phyloP scores from a whole-genome alignment of 2,329 filamentous ascomycete species.

The Zymoseptoria ardabiliae region DNA sequence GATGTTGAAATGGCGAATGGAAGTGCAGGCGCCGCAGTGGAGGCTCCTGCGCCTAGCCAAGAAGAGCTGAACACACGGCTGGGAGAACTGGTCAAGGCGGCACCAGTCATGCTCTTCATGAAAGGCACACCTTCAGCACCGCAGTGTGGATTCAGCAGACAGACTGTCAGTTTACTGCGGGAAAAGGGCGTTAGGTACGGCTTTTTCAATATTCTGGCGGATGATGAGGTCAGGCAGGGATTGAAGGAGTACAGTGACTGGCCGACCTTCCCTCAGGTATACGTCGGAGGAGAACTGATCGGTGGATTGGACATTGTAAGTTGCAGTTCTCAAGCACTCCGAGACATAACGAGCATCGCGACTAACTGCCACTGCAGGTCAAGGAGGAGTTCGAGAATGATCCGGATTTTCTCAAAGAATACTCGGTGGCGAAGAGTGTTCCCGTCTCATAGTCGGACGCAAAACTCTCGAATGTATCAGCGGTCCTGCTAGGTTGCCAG shows the following conservation, averaged over 20 bases:
- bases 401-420: conserved; percentile 71
- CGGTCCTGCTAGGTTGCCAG: too few species aligned
- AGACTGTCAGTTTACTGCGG: conserved; percentile 76
- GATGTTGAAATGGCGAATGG: conserved; percentile 6
- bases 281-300: conserved; percentile 82
- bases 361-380: conserved; percentile 51
- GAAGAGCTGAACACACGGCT: conserved; percentile 80
- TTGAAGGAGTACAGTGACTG: conserved; percentile 97
- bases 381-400: conserved; percentile 88
- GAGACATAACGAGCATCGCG: not conserved
- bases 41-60: conserved; percentile 43
- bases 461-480: too few species aligned
- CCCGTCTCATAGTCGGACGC: not conserved
- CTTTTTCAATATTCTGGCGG: conserved; percentile 97
- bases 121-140: conserved; percentile 85
- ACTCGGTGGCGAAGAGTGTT: conserved; percentile 40
- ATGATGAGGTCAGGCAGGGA: conserved; percentile 93
- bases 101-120: conserved; percentile 98
- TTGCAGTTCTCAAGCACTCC: conserved; percentile 16
- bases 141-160: conserved; percentile 87
- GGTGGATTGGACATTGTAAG: conserved; percentile 93
- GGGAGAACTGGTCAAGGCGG: conserved; percentile 80
- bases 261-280: conserved; percentile 95
- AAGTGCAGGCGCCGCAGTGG: conserved; percentile 37
- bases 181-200: conserved; percentile 92